phyloP scores from a whole-genome alignment of 2,329 filamentous ascomycete genomes.

The Aureobasidium lini region DNA sequence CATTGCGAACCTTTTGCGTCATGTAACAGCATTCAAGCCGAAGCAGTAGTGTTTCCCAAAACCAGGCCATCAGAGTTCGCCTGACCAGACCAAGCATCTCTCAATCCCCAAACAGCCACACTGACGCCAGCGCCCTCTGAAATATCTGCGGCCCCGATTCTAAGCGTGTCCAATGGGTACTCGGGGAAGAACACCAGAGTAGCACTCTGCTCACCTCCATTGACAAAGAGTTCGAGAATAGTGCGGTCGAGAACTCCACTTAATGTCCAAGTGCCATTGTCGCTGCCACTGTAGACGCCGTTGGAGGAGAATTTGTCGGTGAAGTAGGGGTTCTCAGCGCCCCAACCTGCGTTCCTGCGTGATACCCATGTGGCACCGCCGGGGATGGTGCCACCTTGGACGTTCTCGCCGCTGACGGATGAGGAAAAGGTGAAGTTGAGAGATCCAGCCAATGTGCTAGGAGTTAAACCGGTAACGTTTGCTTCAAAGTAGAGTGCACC shows the following conservation, averaged over 20 bases:
- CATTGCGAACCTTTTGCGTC: no score
- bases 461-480: slow-evolving; percentile 41
- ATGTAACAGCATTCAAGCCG: background rate
- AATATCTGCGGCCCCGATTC: slow-evolving; percentile 29
- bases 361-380: slow-evolving; percentile 46
- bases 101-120: slow-evolving; percentile 33
- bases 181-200: slow-evolving; percentile 47
- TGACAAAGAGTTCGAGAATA: slow-evolving; percentile 50
- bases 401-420: slow-evolving; percentile 40
- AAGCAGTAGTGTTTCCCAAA: slow-evolving; percentile 27
- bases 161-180: slow-evolving; percentile 33
- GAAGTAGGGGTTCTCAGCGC: slow-evolving; percentile 49
- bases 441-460: slow-evolving; percentile 26
- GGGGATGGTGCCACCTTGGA: slow-evolving; percentile 45
- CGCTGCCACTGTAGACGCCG: slow-evolving; percentile 20
- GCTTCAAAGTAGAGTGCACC: slow-evolving; percentile 49
- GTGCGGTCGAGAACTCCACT: slow-evolving; percentile 47
- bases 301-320: slow-evolving; percentile 45
- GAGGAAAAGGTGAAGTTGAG: slow-evolving; percentile 49
- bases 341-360: slow-evolving; percentile 37
- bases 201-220: slow-evolving; percentile 43
- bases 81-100: slow-evolving; percentile 31
- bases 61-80: slow-evolving; percentile 27
- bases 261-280: slow-evolving; percentile 32
- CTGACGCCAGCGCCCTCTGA: slow-evolving; percentile 30